Percentiles rank a stretch among this genome's conserved stretches.
Conservation (phyloP, 192 early-diverging fungal species). For the Backusella sp. region DNA sequence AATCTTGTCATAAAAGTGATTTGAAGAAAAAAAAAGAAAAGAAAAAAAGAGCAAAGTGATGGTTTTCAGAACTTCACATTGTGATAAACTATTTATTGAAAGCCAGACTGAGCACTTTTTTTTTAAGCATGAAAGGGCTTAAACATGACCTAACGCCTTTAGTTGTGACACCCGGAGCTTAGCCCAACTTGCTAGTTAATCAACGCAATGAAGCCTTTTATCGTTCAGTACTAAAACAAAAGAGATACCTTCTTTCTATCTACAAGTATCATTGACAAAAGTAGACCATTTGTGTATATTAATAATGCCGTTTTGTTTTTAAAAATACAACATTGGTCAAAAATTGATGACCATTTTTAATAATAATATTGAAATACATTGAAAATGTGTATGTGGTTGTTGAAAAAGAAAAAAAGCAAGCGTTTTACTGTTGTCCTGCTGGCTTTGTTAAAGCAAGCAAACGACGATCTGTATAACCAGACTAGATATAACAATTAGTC, state of each 20-base stretch:
- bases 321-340: not conserved
- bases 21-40: not conserved
- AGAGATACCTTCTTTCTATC: too few species aligned
- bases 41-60: not conserved
- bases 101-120: too few species aligned
- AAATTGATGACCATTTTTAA: not conserved
- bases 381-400: not conserved
- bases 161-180: too few species aligned
- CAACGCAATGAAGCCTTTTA: too few species aligned
- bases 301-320: not conserved
- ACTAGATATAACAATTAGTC: constrained; percentile 15
- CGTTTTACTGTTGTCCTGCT: not conserved
- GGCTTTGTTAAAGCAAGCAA: constrained; percentile 32
- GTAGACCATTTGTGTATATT: not conserved
- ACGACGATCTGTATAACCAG: constrained; percentile 42
- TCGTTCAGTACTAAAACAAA: too few species aligned
- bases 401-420: not conserved
- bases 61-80: not conserved
- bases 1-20: not conserved
- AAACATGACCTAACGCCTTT: too few species aligned
- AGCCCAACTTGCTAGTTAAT: too few species aligned
- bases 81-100: too few species aligned
- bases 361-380: not conserved
- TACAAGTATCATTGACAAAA: not conserved
- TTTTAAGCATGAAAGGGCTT: too few species aligned